phyloP scores from a whole-genome alignment of 2,329 filamentous ascomycete genomes.

The Thielaviopsis punctulata region DNA sequence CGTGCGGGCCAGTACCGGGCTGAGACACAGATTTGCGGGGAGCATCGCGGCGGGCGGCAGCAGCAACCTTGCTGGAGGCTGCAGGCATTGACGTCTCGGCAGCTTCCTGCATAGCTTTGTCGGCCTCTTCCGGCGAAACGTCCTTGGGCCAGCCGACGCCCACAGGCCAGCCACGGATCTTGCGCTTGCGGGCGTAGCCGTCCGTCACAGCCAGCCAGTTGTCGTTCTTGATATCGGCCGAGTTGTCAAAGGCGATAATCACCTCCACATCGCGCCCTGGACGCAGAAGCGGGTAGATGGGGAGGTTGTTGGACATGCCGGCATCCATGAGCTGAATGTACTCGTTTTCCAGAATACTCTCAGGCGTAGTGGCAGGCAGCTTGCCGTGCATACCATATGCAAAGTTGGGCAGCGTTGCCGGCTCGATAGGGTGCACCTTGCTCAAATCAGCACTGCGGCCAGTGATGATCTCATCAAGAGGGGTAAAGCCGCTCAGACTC shows the following conservation, averaged over 20 bases:
- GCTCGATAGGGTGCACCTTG: constrained; percentile 89
- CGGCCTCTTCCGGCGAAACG: constrained; percentile 4
- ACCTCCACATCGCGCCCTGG: constrained; percentile 80
- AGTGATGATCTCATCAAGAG: constrained; percentile 67
- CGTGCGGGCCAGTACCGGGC: constrained; percentile 12
- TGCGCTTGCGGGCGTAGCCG: constrained; percentile 77
- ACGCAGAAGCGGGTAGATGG: constrained; percentile 82
- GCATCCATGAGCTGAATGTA: constrained; percentile 87
- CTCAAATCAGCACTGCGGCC: constrained; percentile 69
- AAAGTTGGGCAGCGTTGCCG: constrained; percentile 80
- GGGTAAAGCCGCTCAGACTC: constrained; percentile 54
- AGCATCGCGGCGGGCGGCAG: constrained; percentile 28
- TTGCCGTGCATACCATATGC: constrained; percentile 62
- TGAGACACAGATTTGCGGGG: not conserved
- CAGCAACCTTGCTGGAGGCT: constrained; percentile 43
- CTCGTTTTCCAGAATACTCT: constrained; percentile 50
- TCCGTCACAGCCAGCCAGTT: constrained; percentile 94
- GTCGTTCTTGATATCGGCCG: constrained; percentile 79
- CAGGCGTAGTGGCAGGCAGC: constrained; percentile 60
- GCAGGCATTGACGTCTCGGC: constrained; percentile 48
- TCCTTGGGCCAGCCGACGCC: constrained; percentile 80
- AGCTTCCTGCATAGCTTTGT: constrained; percentile 37
- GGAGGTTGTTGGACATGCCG: constrained; percentile 96
- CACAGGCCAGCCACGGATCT: constrained; percentile 85
- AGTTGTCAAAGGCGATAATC: constrained; percentile 83